Conservation (phyloP, 73 alveolate genomes). For the Stentor roeselii region DNA sequence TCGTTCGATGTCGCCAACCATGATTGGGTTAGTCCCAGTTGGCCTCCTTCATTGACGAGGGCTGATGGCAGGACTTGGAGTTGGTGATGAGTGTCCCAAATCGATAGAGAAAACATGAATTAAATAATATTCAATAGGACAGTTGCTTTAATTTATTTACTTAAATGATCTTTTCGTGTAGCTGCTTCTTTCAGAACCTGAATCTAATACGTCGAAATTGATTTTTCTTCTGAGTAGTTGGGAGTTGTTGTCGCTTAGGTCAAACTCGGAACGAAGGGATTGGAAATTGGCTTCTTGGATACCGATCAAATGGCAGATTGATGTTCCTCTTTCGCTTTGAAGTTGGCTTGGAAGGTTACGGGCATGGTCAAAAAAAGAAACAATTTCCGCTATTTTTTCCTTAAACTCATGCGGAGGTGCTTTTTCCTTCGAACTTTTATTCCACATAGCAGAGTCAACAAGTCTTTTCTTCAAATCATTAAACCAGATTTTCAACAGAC, state of each 20-base stretch:
- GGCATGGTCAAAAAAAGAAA: background rate
- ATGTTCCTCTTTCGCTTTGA: background rate
- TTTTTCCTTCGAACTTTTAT: background rate
- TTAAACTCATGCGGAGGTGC: background rate
- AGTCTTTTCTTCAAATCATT: background rate
- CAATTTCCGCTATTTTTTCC: background rate
- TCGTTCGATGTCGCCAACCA: too few relatives aligned
- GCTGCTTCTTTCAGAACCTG: too few relatives aligned
- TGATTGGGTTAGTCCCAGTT: too few relatives aligned
- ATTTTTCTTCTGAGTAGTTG: background rate
- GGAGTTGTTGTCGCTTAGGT: background rate
- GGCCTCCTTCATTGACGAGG: too few relatives aligned
- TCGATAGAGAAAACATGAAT: too few relatives aligned
- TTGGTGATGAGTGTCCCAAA: too few relatives aligned
- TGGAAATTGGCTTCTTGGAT: background rate
- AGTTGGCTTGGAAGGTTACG: background rate
- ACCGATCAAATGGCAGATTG: background rate
- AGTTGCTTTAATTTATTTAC: too few relatives aligned
- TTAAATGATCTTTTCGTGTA: too few relatives aligned
- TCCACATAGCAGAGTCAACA: slow-evolving; percentile 4
- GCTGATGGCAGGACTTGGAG: too few relatives aligned
- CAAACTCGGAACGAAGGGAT: background rate
- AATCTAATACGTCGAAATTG: too few relatives aligned
- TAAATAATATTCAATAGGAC: too few relatives aligned
- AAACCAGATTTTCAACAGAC: background rate